Conservation (phyloP, 2,329 filamentous ascomycete species). For the Cercospora beticola region DNA sequence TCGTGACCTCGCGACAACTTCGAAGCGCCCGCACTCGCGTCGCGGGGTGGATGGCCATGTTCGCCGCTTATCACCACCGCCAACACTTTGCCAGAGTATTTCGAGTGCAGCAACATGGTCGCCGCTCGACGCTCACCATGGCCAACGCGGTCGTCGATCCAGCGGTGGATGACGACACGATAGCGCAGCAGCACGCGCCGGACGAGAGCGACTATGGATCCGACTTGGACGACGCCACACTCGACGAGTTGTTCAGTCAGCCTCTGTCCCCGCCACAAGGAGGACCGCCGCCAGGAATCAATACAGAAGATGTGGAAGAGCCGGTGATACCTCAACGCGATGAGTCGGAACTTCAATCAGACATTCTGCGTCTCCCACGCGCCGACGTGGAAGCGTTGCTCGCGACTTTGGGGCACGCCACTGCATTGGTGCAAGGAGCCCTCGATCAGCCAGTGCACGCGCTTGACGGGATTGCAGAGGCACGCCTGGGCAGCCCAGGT, state of each 20-base stretch:
- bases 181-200: slow-evolving; percentile 9
- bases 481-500: background rate
- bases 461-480: slow-evolving; percentile 10
- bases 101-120: slow-evolving; percentile 9
- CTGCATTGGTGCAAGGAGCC: background rate
- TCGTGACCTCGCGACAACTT: slow-evolving; percentile 10
- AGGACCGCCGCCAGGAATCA: background rate
- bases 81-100: slow-evolving; percentile 5
- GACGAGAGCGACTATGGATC: slow-evolving; percentile 62
- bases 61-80: background rate
- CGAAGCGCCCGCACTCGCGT: background rate
- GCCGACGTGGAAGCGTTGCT: slow-evolving; percentile 8
- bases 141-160: background rate
- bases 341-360: slow-evolving; percentile 23
- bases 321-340: slow-evolving; percentile 25
- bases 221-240: slow-evolving; percentile 59
- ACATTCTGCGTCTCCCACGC: slow-evolving; percentile 20
- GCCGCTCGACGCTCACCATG: background rate
- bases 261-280: slow-evolving; percentile 37
- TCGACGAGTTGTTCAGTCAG: slow-evolving; percentile 53
- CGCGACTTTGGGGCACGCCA: background rate
- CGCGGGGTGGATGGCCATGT: background rate
- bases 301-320: slow-evolving; percentile 24
- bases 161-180: slow-evolving; percentile 16
- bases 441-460: slow-evolving; percentile 15